Evolutionary conservation across 2,329 filamentous ascomycete species (phyloP).

Genomic region (Sporothrix dimorphospora): DNA sequence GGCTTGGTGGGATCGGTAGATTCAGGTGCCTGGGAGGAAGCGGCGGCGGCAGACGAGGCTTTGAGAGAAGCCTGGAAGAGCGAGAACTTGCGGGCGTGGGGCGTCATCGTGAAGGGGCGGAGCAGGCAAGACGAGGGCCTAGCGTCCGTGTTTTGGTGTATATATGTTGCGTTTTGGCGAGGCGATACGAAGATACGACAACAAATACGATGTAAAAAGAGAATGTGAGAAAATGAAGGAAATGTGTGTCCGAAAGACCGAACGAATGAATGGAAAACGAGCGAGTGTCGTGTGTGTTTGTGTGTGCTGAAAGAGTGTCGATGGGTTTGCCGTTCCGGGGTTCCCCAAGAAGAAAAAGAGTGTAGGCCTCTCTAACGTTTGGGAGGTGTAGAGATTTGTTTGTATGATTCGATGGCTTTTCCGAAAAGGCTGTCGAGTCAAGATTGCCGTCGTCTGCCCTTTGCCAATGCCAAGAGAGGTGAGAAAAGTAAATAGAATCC

Average conservation of each 20-base stretch:
- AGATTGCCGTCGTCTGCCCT: neutral
- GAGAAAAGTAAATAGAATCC: neutral
- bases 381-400: neutral
- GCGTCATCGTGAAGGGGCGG: conserved; percentile 50
- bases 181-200: neutral
- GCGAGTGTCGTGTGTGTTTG: neutral
- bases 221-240: neutral
- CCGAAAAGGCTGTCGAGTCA: neutral
- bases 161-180: neutral
- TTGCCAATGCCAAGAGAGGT: conserved; percentile 20
- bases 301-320: neutral
- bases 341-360: neutral
- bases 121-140: conserved; percentile 34
- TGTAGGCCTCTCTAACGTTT: conserved; percentile 17
- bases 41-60: conserved; percentile 26
- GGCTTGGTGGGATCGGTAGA: neutral
- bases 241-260: neutral
- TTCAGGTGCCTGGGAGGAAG: neutral
- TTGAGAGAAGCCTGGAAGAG: conserved; percentile 53
- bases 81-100: conserved; percentile 52
- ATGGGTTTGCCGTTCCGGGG: neutral
- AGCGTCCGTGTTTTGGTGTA: conserved; percentile 30
- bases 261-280: conserved; percentile 10
- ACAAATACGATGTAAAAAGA: neutral
- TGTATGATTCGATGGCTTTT: neutral